Base-by-base conservation (phyloP, 495 filamentous ascomycete genomes). In the Neurospora sp. region DNA sequence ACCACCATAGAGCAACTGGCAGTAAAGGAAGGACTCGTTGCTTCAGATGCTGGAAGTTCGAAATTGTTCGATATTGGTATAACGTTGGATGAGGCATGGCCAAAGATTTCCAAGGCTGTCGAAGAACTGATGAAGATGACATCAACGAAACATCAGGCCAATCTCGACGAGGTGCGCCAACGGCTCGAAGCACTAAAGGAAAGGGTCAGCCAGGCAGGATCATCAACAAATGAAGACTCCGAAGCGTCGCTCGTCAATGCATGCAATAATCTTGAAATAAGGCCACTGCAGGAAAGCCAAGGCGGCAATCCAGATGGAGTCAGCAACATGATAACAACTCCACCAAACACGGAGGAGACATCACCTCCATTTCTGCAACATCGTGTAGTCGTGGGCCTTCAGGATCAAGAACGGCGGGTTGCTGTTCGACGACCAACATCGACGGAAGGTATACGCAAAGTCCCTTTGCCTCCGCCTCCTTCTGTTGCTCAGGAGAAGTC, bases 401-500 rank as follows among this genome's bases (percentile, higher is more conserved):
- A 66, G 31, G 27, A 66, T 66, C 53, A 66, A 66, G 73, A 71
- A 48, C 78, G 83, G 48, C 82, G 82, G 46, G 83, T 84, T 3
- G 70, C 78, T 9, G 80, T 85, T 16, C 77, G 78, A 73, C 83
- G 80, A 31, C 84, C 84, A 3, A 76, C 70, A 46, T 74, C 73
- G n/a, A 72, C 76, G 1, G 77, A 80, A 22, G 39, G 53, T 66
- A 66, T 66, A 31, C 53, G 53, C 27, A 66, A 66, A 27, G 53
- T 66, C 12, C 53, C 27, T 66, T 35, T 66, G 27, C 53, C 53
- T 37, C 53, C 53, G 12, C 78, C 81, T 0, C 73, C 79, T 61
- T 82, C 83, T 4, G 69, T 84, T 40, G 76, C 80, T 53, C 78
- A 85, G 44, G 84, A 84, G 76, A 82, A 82, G 70, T 41, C 68